These are phyloP conservation scores for Coleophoma cylindrospora DNA, from an alignment of 2,329 filamentous ascomycete species.

Conservation along the genomic window DNA sequence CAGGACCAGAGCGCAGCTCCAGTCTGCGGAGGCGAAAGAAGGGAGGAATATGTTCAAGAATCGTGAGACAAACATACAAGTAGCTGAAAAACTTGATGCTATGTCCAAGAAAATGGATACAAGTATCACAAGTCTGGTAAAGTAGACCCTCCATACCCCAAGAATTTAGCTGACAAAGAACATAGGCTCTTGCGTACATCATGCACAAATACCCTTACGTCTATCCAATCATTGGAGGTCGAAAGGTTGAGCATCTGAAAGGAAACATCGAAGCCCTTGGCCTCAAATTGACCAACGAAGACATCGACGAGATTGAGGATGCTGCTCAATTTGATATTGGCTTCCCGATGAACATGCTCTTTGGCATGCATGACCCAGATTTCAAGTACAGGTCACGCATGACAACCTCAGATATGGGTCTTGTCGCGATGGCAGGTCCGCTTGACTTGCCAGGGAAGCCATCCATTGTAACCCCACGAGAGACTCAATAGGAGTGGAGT, in stretches of 20 bases:
- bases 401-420: too few species aligned
- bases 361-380: too few species aligned
- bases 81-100: conserved; percentile 52
- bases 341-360: not conserved
- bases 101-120: conserved; percentile 42
- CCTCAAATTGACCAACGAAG: conserved; percentile 40
- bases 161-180: not conserved
- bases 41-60: conserved; percentile 18
- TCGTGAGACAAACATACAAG: conserved; percentile 40
- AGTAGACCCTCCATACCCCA: not conserved
- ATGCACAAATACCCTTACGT: conserved; percentile 40
- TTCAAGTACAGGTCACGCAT: too few species aligned
- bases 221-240: conserved; percentile 50
- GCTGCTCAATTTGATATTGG: conserved; percentile 28
- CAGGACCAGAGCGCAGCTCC: conserved; percentile 31
- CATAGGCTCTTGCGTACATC: not conserved
- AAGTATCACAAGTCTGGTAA: conserved; percentile 40
- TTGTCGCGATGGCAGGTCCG: not conserved
- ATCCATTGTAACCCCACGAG: too few species aligned
- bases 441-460: too few species aligned
- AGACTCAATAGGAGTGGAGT: too few species aligned
- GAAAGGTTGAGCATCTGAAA: conserved; percentile 51
- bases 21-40: conserved; percentile 26
- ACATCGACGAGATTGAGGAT: conserved; percentile 48
- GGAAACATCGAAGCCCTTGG: conserved; percentile 48